Evolutionary conservation across 176 grass and related monocot genomes (phyloP).

Genomic region (Musa beccarii): DNA sequence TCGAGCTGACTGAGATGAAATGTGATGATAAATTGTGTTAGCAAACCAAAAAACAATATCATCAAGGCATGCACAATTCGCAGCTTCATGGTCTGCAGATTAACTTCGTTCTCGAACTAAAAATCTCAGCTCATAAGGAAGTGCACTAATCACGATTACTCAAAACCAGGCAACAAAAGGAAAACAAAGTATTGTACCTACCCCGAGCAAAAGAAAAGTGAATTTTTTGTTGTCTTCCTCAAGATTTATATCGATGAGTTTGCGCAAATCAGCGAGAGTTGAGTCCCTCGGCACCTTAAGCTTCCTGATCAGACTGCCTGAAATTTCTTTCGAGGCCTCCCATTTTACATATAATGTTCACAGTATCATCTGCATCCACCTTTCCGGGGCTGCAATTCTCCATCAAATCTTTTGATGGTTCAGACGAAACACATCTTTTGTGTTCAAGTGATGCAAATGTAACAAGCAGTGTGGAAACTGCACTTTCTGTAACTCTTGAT

Average conservation of each 20-base stretch:
- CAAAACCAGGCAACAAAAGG: no score
- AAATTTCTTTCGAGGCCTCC: constrained; percentile 47
- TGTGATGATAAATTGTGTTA: no score
- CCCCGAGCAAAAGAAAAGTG: constrained; percentile 77
- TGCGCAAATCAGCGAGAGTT: constrained; percentile 50
- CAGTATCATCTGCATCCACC: constrained; percentile 22
- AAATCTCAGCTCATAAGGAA: no score
- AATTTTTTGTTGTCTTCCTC: constrained; percentile 56
- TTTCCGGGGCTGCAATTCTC: constrained; percentile 21
- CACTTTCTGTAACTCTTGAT: constrained; percentile 39
- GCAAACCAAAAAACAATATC: no score
- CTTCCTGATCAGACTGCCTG: constrained; percentile 54
- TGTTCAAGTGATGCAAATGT: constrained; percentile 32
- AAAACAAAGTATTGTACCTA: constrained; percentile 14
- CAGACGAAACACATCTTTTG: constrained; percentile 20
- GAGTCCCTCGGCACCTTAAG: constrained; percentile 46
- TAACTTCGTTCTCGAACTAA: no score
- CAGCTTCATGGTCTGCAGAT: no score
- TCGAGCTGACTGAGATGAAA: no score
- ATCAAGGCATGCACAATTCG: no score
- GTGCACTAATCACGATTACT: no score
- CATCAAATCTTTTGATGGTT: constrained; percentile 22
- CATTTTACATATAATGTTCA: constrained; percentile 94
- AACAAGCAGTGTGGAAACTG: constrained; percentile 28
- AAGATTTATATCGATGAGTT: constrained; percentile 50